phyloP scores from a whole-genome alignment of 2,329 filamentous ascomycete species.

The Fusarium sp. region DNA sequence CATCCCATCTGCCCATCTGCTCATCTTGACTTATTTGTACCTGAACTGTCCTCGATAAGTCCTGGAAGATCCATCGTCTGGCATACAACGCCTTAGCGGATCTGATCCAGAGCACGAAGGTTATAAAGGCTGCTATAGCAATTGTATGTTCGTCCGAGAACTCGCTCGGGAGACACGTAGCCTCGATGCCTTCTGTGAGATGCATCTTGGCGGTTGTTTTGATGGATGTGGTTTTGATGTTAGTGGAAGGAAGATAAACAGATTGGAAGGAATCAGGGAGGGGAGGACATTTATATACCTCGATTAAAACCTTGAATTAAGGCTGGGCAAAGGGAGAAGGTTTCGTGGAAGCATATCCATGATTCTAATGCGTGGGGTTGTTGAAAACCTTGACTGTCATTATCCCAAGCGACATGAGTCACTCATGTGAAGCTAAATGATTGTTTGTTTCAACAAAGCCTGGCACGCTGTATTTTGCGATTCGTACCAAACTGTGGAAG shows the following conservation, averaged over 20 bases:
- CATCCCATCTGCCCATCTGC: neutral
- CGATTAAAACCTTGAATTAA: neutral
- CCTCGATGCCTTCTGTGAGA: neutral
- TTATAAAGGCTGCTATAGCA: neutral
- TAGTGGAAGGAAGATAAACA: neutral
- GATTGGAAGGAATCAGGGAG: neutral
- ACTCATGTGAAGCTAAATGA: neutral
- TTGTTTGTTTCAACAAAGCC: neutral
- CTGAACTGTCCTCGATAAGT: no score
- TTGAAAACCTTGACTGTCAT: neutral
- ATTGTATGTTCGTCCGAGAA: neutral
- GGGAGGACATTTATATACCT: neutral
- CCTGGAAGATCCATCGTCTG: no score
- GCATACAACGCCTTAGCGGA: neutral
- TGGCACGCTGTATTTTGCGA: neutral
- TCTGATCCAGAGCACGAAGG: neutral
- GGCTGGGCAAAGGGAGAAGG: neutral
- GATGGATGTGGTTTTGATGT: neutral
- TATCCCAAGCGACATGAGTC: neutral
- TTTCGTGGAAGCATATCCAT: neutral
- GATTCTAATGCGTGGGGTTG: rapidly evolving
- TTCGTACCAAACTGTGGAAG: rapidly evolving
- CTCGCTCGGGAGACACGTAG: neutral
- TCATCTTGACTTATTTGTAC: neutral
- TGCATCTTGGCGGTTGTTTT: neutral